A percentile compares a stretch with the other conserved stretches of the same genome.
These are phyloP conservation scores for Ophiobolus disseminans DNA, from an alignment of 2,329 filamentous ascomycete species.

Conservation along the genomic window DNA sequence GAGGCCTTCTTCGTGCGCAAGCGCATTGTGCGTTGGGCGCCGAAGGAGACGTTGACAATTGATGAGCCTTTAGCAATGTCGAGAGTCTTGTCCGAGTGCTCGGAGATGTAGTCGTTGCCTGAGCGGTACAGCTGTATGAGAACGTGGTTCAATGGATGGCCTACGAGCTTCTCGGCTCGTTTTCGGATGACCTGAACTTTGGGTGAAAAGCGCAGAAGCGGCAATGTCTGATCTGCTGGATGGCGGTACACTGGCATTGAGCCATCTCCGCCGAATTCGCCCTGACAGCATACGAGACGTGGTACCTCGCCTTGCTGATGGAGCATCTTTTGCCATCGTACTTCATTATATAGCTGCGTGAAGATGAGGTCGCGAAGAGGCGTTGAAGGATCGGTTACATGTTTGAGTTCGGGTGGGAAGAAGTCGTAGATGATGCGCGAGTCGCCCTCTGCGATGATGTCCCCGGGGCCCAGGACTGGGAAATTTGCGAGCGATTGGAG, in stretches of 20 bases:
- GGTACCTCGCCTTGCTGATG: conserved; percentile 92
- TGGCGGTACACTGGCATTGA: conserved; percentile 92
- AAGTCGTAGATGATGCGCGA: conserved; percentile 76
- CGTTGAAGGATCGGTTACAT: conserved; percentile 37
- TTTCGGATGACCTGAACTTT: conserved; percentile 72
- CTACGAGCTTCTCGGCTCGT: conserved; percentile 73
- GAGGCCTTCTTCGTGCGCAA: conserved; percentile 77
- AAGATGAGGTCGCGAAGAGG: conserved; percentile 68
- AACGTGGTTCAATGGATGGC: conserved; percentile 86
- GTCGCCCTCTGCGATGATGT: conserved; percentile 78
- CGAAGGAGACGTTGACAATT: conserved; percentile 94
- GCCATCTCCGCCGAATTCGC: conserved; percentile 70
- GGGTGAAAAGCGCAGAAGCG: conserved; percentile 76
- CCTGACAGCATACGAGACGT: conserved; percentile 88
- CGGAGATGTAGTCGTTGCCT: conserved; percentile 89
- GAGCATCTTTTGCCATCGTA: conserved; percentile 89
- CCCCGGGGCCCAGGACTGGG: conserved; percentile 55
- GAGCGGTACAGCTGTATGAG: conserved; percentile 92
- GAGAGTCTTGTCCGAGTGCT: conserved; percentile 96
- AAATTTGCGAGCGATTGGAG: conserved; percentile 49
- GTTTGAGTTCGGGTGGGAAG: conserved; percentile 57
- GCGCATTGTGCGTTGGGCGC: conserved; percentile 87
- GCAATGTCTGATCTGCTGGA: conserved; percentile 85
- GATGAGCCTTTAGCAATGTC: conserved; percentile 82
- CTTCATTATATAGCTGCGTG: conserved; percentile 72